These are phyloP conservation scores for Tympanopsis confertula DNA, from an alignment of 2,329 filamentous ascomycete species.

Conservation along the genomic window DNA sequence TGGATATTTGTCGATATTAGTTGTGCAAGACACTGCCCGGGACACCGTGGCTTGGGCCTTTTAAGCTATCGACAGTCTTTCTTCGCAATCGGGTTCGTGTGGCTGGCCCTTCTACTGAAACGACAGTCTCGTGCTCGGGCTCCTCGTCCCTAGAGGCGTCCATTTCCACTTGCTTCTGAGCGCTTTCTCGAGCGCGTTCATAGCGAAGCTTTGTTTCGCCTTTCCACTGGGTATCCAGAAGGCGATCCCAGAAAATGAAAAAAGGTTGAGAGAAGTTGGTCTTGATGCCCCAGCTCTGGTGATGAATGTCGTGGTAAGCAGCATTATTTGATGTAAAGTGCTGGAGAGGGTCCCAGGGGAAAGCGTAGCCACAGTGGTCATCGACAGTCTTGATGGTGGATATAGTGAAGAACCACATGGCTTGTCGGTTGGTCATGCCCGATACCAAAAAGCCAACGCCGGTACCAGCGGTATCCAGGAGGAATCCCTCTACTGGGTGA, in stretches of 20 bases:
- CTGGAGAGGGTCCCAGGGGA: conserved; percentile 57
- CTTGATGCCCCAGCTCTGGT: conserved; percentile 65
- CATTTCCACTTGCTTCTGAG: neutral
- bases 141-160: neutral
- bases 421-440: conserved; percentile 49
- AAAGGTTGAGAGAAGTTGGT: conserved; percentile 45
- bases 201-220: conserved; percentile 33
- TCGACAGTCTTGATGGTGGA: conserved; percentile 60
- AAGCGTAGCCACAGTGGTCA: conserved; percentile 57
- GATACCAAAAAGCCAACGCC: conserved; percentile 48
- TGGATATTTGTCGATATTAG: no score
- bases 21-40: neutral
- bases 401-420: conserved; percentile 56
- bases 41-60: neutral
- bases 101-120: neutral
- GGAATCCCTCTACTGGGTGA: conserved; percentile 55
- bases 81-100: neutral
- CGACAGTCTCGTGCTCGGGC: neutral
- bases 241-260: conserved; percentile 56
- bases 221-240: conserved; percentile 50
- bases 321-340: conserved; percentile 49
- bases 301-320: conserved; percentile 59
- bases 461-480: conserved; percentile 53
- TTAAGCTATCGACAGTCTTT: neutral
- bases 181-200: neutral